Conservation (phyloP, 345 rosid genomes). For the Laguncularia racemosa region DNA sequence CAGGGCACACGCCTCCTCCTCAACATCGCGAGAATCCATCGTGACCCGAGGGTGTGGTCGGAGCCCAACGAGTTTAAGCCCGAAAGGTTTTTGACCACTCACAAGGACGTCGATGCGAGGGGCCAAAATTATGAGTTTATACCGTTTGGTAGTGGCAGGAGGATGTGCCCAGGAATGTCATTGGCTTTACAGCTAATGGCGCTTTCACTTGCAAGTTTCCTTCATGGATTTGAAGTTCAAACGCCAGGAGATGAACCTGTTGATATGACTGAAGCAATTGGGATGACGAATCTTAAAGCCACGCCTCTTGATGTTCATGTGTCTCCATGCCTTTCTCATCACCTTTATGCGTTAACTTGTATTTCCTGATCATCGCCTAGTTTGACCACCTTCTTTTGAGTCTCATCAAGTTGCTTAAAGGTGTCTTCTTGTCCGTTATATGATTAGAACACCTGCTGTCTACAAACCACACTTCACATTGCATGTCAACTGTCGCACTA, state of each 20-base stretch:
- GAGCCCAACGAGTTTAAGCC: slow-evolving; percentile 19
- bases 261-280: slow-evolving; percentile 14
- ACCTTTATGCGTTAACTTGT: too few relatives aligned
- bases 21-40: slow-evolving; percentile 21
- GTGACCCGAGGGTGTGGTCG: slow-evolving; percentile 21
- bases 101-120: slow-evolving; percentile 14
- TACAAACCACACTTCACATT: too few relatives aligned
- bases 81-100: slow-evolving; percentile 18
- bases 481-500: too few relatives aligned
- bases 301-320: slow-evolving; percentile 23
- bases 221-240: slow-evolving; percentile 22
- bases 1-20: slow-evolving; percentile 13
- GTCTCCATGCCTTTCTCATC: slow-evolving; percentile 19
- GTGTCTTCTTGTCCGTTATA: too few relatives aligned
- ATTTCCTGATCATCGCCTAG: too few relatives aligned
- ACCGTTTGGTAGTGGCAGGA: slow-evolving; percentile 25
- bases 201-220: slow-evolving; percentile 15
- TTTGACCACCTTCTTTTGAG: too few relatives aligned
- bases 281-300: slow-evolving; percentile 10
- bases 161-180: slow-evolving; percentile 24
- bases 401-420: too few relatives aligned
- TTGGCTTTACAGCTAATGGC: slow-evolving; percentile 18
- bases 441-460: too few relatives aligned
- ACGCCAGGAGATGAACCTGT: slow-evolving; percentile 12
- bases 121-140: slow-evolving; percentile 18